phyloP scores from a whole-genome alignment of 139 green algal genomes.

The Coccomyxa sp. region DNA sequence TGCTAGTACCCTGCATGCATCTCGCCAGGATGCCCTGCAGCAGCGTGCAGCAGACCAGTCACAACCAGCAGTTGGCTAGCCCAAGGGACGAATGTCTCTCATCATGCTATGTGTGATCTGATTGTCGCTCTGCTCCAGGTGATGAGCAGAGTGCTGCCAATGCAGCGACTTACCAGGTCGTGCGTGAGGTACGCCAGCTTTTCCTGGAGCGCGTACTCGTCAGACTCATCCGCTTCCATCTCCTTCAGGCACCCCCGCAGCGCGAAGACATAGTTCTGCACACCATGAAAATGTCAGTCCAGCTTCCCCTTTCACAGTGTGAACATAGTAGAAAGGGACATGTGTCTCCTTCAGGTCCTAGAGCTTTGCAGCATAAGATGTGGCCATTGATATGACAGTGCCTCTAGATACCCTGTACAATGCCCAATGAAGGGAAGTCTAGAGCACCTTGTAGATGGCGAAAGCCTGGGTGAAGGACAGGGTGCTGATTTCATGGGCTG shows the following conservation, averaged over 20 bases:
- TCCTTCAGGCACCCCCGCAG: background rate
- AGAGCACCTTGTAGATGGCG: background rate
- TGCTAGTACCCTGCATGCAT: background rate
- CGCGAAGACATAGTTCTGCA: background rate
- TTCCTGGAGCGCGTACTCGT: background rate
- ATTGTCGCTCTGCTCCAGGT: too few species aligned
- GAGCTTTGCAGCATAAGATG: too few species aligned
- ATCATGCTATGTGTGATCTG: too few species aligned
- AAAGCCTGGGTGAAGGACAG: background rate
- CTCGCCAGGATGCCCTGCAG: background rate
- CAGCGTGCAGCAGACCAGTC: too few species aligned
- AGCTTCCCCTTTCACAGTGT: too few species aligned
- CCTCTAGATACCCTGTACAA: background rate
- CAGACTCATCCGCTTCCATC: background rate
- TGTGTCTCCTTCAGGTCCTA: too few species aligned
- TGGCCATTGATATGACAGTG: too few species aligned
- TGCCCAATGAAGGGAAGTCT: background rate
- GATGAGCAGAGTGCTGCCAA: too few species aligned
- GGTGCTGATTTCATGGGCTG: background rate
- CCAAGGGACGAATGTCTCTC: too few species aligned
- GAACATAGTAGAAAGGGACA: too few species aligned
- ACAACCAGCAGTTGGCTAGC: too few species aligned
- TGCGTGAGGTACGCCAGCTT: background rate
- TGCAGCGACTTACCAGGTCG: background rate
- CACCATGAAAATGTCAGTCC: too few species aligned